phyloP scores from a whole-genome alignment of 2,329 filamentous ascomycete species.

The Monosporascus sp. region DNA sequence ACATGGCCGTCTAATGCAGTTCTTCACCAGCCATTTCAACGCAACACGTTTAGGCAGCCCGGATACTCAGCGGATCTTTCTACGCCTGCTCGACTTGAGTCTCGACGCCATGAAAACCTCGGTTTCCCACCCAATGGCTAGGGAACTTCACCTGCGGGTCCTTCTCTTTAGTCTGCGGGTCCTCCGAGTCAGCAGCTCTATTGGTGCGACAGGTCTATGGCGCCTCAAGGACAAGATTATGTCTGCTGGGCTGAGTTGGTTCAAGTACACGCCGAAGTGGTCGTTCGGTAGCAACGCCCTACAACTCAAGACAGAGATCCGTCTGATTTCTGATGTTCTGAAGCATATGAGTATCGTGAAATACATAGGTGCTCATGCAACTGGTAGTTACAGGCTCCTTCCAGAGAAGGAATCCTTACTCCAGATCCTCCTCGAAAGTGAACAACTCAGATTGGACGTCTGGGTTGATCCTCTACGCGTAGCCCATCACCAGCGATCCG shows the following conservation, averaged over 20 bases:
- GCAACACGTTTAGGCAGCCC: conserved; percentile 80
- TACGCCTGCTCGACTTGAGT: conserved; percentile 74
- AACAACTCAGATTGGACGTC: conserved; percentile 75
- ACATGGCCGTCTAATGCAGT: conserved; percentile 79
- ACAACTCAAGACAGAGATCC: conserved; percentile 88
- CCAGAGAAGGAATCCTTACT: conserved; percentile 81
- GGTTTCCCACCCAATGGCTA: conserved; percentile 75
- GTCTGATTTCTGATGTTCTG: conserved; percentile 71
- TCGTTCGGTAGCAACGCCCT: conserved; percentile 92
- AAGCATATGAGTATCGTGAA: conserved; percentile 59
- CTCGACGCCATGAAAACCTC: conserved; percentile 67
- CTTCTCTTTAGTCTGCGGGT: conserved; percentile 78
- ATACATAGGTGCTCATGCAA: conserved; percentile 48
- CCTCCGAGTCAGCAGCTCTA: conserved; percentile 64
- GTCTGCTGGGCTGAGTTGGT: conserved; percentile 85
- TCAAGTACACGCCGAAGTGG: conserved; percentile 77
- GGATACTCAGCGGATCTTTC: conserved; percentile 76
- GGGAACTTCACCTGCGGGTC: conserved; percentile 88
- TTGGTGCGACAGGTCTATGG: conserved; percentile 63
- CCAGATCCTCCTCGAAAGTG: conserved; percentile 73
- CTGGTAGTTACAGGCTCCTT: conserved; percentile 58
- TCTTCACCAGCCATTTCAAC: conserved; percentile 91
- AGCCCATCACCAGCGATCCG: conserved; percentile 34
- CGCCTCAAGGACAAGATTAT: conserved; percentile 84
- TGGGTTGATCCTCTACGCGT: conserved; percentile 82